phyloP scores from a whole-genome alignment of 345 rosid species.

The Arabidopsis arenosa region DNA sequence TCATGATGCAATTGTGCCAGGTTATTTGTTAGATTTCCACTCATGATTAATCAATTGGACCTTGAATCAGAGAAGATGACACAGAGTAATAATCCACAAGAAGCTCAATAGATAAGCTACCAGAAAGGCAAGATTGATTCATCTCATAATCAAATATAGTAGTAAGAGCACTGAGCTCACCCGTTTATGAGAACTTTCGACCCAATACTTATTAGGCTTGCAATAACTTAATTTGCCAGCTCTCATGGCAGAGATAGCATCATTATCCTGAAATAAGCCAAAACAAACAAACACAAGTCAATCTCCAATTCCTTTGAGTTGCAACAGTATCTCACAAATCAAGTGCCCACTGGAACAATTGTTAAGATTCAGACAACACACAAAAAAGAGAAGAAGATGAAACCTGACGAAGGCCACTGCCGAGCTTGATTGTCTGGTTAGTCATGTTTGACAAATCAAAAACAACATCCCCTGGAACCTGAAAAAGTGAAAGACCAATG shows the following conservation, averaged over 20 bases:
- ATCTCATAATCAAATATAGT: too few species aligned
- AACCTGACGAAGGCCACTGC: constrained; percentile 92
- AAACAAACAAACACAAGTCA: constrained; percentile 25
- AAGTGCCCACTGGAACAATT: not conserved
- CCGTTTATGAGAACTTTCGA: constrained; percentile 83
- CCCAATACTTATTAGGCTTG: constrained; percentile 52
- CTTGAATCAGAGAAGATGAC: too few species aligned
- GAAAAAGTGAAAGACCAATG: constrained; percentile 29
- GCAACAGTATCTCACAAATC: not conserved
- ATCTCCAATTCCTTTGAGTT: not conserved
- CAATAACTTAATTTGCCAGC: constrained; percentile 77
- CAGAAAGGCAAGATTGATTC: too few species aligned
- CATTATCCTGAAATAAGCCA: constrained; percentile 57
- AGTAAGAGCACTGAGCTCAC: constrained; percentile 46
- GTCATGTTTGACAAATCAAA: constrained; percentile 73
- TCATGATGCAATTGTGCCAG: too few species aligned
- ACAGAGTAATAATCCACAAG: not conserved
- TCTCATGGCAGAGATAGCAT: constrained; percentile 67
- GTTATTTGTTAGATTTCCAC: too few species aligned
- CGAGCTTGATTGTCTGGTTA: constrained; percentile 84
- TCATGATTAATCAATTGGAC: too few species aligned
- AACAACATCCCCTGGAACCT: constrained; percentile 91
- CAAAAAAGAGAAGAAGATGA: not conserved
- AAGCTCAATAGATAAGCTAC: not conserved
- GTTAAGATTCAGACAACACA: not conserved